phyloP scores from a whole-genome alignment of 352 stramenopile genomes.

The Phytophthora pseudosyringae region DNA sequence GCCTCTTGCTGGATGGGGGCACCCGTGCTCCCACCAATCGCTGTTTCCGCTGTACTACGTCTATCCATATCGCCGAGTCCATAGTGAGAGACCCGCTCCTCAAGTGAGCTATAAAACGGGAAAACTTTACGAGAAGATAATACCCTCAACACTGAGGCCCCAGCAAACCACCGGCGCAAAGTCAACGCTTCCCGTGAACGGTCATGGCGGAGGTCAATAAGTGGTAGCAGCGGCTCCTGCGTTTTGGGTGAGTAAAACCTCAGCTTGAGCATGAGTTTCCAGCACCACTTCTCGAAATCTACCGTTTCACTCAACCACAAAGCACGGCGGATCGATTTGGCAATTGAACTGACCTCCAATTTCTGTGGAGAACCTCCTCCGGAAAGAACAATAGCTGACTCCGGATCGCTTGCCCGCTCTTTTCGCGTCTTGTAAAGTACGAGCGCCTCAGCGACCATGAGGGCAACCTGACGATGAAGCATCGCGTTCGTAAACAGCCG shows the following conservation, averaged over 20 bases:
- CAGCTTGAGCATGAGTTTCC: constrained; percentile 84
- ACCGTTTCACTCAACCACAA: constrained; percentile 70
- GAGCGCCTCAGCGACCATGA: constrained; percentile 81
- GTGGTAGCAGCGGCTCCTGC: constrained; percentile 65
- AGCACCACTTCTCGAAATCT: constrained; percentile 88
- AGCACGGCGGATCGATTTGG: constrained; percentile 76
- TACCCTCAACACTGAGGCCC: constrained; percentile 38
- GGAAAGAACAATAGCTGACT: constrained; percentile 48
- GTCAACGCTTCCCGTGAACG: constrained; percentile 77
- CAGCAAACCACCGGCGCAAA: constrained; percentile 78
- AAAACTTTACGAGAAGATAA: constrained; percentile 47
- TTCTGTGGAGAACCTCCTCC: constrained; percentile 59
- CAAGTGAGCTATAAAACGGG: constrained; percentile 63
- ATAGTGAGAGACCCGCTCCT: constrained; percentile 41
- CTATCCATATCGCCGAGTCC: constrained; percentile 9
- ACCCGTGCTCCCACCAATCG: constrained; percentile 36
- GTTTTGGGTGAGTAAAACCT: constrained; percentile 80
- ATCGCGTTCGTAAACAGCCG: constrained; percentile 70
- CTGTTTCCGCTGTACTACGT: constrained; percentile 3
- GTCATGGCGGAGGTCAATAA: constrained; percentile 80
- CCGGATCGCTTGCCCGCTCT: constrained; percentile 43
- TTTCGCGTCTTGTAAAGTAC: constrained; percentile 70
- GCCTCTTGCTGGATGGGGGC: constrained; percentile 45
- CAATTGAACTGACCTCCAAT: constrained; percentile 61
- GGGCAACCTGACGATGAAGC: constrained; percentile 78